Conservation (phyloP, 2,329 filamentous ascomycete species). For the Pseudogymnoascus sp. region DNA sequence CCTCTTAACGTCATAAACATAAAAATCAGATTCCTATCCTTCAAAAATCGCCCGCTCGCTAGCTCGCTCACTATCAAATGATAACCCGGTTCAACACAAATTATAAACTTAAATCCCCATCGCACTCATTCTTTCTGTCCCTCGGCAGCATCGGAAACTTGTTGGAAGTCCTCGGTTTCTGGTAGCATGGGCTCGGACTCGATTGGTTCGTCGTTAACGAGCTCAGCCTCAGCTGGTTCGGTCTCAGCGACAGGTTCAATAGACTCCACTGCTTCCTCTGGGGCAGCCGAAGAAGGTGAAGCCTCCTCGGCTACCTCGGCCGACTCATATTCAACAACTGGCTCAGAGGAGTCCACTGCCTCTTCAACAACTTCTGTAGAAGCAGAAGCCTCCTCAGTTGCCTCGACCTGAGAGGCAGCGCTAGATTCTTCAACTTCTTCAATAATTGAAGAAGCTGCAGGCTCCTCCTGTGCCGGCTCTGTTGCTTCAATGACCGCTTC, state of each 20-base stretch:
- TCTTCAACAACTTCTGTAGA: not conserved
- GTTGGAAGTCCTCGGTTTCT: not conserved
- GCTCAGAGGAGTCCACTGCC: not conserved
- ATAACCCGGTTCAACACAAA: not conserved
- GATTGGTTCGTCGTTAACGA: not conserved
- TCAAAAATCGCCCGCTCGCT: slow-evolving; percentile 5
- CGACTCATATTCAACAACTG: not conserved
- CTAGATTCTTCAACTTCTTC: not conserved
- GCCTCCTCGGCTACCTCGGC: not conserved
- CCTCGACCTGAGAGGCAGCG: not conserved
- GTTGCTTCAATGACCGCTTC: not conserved
- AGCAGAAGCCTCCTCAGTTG: not conserved
- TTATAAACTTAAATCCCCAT: not conserved
- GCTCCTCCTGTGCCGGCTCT: not conserved
- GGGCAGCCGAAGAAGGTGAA: not conserved
- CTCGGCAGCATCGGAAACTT: not conserved
- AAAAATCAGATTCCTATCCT: not conserved
- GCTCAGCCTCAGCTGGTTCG: not conserved
- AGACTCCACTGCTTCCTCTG: not conserved
- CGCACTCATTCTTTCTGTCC: not conserved
- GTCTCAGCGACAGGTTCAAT: not conserved
- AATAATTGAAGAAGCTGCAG: not conserved
- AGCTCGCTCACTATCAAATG: not conserved
- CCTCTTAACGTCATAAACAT: slow-evolving; percentile 1
- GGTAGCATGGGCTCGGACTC: not conserved